phyloP scores from a whole-genome alignment of 2,329 filamentous ascomycete genomes.

The Penicillium sp. region DNA sequence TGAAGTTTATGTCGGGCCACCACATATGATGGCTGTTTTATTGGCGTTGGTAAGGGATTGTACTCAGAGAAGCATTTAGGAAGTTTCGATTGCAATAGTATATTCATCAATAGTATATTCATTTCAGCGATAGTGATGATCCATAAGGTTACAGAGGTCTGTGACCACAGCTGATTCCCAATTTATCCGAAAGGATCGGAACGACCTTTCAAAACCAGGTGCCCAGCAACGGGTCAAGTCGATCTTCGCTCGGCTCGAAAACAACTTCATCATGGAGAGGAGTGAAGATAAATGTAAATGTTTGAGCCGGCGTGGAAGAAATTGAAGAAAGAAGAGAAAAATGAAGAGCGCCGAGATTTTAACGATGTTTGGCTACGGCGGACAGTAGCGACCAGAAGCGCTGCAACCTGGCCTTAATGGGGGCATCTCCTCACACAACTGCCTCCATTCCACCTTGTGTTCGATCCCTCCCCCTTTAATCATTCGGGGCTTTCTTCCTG shows the following conservation, averaged over 20 bases:
- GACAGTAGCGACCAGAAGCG: constrained; percentile 32
- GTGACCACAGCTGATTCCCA: constrained; percentile 72
- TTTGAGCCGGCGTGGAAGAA: constrained; percentile 47
- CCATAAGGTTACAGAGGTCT: constrained; percentile 13
- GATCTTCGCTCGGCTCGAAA: constrained; percentile 66
- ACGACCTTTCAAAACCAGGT: constrained; percentile 63
- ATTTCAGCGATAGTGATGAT: background rate
- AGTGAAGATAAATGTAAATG: constrained; percentile 53
- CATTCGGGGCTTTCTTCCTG: constrained; percentile 25
- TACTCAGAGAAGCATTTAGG: constrained; percentile 10
- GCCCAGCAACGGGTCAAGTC: constrained; percentile 64
- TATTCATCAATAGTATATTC: constrained; percentile 1
- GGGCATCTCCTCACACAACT: constrained; percentile 34
- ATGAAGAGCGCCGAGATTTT: constrained; percentile 26
- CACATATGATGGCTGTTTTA: constrained; percentile 12
- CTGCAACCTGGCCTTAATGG: constrained; percentile 46
- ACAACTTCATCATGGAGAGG: constrained; percentile 51
- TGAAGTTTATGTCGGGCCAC: constrained; percentile 42
- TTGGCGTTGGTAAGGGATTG: constrained; percentile 16
- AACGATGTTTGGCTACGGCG: constrained; percentile 31
- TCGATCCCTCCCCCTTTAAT: constrained; percentile 24
- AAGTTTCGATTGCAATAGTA: background rate
- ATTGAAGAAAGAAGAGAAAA: constrained; percentile 36
- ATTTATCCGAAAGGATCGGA: constrained; percentile 57
- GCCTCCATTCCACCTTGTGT: constrained; percentile 27